Evolutionary conservation across 1,139 yeast genomes (phyloP).

Genomic region (Saccharomycopsis phalli): DNA sequence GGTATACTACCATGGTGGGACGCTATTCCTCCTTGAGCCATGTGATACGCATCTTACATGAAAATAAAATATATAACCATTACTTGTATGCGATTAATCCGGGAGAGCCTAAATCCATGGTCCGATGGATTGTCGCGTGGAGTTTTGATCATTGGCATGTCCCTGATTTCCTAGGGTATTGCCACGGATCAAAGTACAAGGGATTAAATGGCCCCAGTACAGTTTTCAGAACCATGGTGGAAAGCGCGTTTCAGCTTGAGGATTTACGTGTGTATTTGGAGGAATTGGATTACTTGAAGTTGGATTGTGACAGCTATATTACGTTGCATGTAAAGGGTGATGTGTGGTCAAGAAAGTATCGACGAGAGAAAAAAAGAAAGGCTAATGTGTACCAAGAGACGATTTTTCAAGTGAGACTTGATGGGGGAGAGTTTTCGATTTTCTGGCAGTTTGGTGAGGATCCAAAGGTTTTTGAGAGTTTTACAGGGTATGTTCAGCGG

Average conservation of each 20-base stretch:
- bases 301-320: background rate
- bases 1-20: constrained; percentile 18
- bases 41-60: constrained; percentile 12
- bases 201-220: constrained; percentile 10
- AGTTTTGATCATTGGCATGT: constrained; percentile 9
- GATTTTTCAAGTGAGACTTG: constrained; percentile 5
- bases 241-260: background rate
- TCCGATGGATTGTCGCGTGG: constrained; percentile 17
- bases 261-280: background rate
- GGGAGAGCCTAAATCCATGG: constrained; percentile 6
- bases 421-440: constrained; percentile 1
- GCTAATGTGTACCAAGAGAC: background rate
- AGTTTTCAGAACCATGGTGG: background rate
- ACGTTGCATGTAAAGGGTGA: constrained; percentile 22
- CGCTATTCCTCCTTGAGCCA: constrained; percentile 10
- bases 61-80: too few species aligned
- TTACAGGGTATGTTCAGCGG: constrained; percentile 4
- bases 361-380: constrained; percentile 22
- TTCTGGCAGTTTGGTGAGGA: constrained; percentile 15
- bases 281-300: background rate
- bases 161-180: constrained; percentile 17
- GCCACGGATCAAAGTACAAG: constrained; percentile 6
- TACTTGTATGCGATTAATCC: too few species aligned
- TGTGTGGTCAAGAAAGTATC: constrained; percentile 30
- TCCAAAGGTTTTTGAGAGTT: constrained; percentile 16